Evolutionary conservation across 352 stramenopile genomes (phyloP).

Genomic region (Pythium brachiatum): DNA sequence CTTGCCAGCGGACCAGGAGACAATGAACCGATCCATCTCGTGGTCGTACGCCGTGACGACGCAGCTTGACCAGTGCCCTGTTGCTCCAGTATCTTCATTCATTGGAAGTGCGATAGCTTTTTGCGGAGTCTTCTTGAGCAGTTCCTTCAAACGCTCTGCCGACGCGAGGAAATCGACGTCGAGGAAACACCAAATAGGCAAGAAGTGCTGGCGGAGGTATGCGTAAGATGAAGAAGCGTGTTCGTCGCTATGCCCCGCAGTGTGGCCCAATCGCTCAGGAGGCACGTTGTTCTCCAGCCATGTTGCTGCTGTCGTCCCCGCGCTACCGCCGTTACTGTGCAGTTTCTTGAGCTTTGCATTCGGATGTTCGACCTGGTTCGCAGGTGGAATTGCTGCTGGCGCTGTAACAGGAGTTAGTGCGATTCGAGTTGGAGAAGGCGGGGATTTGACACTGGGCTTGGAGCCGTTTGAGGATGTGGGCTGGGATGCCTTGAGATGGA

Average conservation of each 20-base stretch:
- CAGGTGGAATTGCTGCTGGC: neutral
- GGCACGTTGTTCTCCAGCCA: conserved; percentile 50
- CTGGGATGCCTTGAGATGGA: conserved; percentile 3
- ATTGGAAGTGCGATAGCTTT: conserved; percentile 69
- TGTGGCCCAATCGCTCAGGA: conserved; percentile 46
- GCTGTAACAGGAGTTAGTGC: neutral
- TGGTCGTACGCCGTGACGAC: conserved; percentile 71
- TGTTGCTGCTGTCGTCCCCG: conserved; percentile 25
- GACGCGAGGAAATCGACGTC: conserved; percentile 38
- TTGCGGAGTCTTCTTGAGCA: conserved; percentile 21
- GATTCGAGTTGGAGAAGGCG: conserved; percentile 15
- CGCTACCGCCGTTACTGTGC: conserved; percentile 12
- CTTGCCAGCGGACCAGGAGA: conserved; percentile 74
- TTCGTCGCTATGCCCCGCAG: conserved; percentile 18
- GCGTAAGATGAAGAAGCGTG: neutral
- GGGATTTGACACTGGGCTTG: conserved; percentile 20
- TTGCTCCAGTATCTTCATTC: conserved; percentile 45
- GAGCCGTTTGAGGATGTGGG: neutral
- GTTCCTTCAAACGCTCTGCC: conserved; percentile 1
- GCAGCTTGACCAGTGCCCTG: conserved; percentile 72
- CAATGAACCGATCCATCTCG: conserved; percentile 45
- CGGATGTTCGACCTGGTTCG: conserved; percentile 5
- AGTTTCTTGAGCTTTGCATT: conserved; percentile 21
- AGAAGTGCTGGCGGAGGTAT: conserved; percentile 47
- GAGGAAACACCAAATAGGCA: conserved; percentile 75